Evolutionary conservation across 306 rosid genomes (phyloP), one percentile per base, ranked within the genome.

Genomic region (Pyrus communis): DNA sequence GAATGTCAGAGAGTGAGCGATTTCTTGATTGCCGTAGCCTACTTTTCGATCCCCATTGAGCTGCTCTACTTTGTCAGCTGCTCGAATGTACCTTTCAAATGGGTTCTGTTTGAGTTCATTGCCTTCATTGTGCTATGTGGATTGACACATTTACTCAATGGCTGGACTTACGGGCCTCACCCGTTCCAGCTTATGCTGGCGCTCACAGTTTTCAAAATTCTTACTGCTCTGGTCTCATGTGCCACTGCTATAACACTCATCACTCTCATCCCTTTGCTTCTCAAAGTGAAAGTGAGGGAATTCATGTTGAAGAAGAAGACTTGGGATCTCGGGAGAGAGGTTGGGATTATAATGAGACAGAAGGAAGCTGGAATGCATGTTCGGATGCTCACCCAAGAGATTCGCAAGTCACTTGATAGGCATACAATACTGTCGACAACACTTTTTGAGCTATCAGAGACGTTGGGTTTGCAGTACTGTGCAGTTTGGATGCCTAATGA

Each of bases 401-500:
- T 96, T 81, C 99, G 99, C 18, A 96, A 93, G 84, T 93, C 99
- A 0, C 97, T 96, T 6, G 93, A 96, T 81, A 83, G 93, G 71
- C 99, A 93, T 73, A 93, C 91, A 0, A 93, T 96, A 70, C 81
- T 96, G 71, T 75, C 91, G 76, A 93, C 99, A 21, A 96, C 99
- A 59, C 88, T 96, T 77, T 90, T 85, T 55, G 99, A 96, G 88
- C 86, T 96, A n/a, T 96, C 99, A 15, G 86, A 93, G 76, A 90
- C 96, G 13, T 84, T 96, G 70, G 96, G 96, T 51, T 83, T 96
- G 91, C 98, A 96, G 64, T 88, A 93, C 80, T 96, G 97, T 86
- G 91, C 98, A 23, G 98, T 96, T 78, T 96, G 99, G 99, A 96
- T 96, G 99, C 97, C 99, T 27, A 88, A 93, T 84, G 98, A 84